These are phyloP conservation scores for Arthrinium puccinioides DNA, from an alignment of 2,329 filamentous ascomycete genomes.

Conservation along the genomic window DNA sequence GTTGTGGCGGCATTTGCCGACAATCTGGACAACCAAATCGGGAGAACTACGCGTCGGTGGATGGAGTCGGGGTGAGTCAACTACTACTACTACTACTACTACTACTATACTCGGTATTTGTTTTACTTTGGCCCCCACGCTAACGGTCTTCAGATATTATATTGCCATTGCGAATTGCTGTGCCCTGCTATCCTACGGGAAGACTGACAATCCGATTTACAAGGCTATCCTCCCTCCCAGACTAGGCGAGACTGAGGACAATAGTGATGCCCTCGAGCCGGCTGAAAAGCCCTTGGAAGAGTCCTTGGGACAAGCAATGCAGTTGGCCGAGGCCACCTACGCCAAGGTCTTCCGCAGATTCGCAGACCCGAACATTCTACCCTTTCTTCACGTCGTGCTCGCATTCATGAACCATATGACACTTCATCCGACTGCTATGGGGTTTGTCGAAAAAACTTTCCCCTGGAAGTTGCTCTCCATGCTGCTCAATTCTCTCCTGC, in stretches of 20 bases:
- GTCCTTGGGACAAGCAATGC: slow-evolving; percentile 13
- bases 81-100: too few species aligned
- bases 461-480: slow-evolving; percentile 45
- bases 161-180: slow-evolving; percentile 51
- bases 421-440: slow-evolving; percentile 32
- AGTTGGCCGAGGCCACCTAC: slow-evolving; percentile 17
- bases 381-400: slow-evolving; percentile 56
- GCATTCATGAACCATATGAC: slow-evolving; percentile 48
- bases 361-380: slow-evolving; percentile 51
- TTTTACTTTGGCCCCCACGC: neutral
- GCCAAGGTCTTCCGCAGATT: slow-evolving; percentile 40
- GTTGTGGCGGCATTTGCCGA: slow-evolving; percentile 42
- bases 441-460: slow-evolving; percentile 32
- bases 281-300: slow-evolving; percentile 11
- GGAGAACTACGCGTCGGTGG: slow-evolving; percentile 42
- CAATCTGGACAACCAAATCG: slow-evolving; percentile 51
- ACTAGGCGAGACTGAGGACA: slow-evolving; percentile 17
- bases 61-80: slow-evolving; percentile 31
- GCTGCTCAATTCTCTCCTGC: slow-evolving; percentile 30
- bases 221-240: slow-evolving; percentile 25
- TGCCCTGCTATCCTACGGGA: slow-evolving; percentile 45
- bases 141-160: slow-evolving; percentile 35
- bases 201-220: slow-evolving; percentile 38
- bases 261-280: slow-evolving; percentile 14
- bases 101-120: neutral